These are phyloP conservation scores for Suillus fuscotomentosus DNA, from an alignment of 768 basidiomycete genomes.

Conservation along the genomic window DNA sequence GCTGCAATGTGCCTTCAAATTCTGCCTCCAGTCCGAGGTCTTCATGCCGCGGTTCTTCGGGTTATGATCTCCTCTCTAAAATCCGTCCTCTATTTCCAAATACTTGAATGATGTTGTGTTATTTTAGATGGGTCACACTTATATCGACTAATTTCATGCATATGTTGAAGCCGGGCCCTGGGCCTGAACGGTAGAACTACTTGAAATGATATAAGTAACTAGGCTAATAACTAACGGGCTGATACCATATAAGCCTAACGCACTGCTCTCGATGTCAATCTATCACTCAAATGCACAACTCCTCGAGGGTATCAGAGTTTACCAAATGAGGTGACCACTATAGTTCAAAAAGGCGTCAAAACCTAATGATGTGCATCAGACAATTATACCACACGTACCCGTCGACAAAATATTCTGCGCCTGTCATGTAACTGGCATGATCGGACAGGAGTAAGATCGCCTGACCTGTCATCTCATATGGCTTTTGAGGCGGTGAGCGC, in stretches of 20 bases:
- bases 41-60: neutral
- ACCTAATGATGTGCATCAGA: neutral
- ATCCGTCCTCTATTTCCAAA: neutral
- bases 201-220: too few species aligned
- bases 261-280: too few species aligned
- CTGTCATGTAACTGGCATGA: slow-evolving; percentile 56
- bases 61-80: neutral
- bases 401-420: slow-evolving; percentile 55
- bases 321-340: slow-evolving; percentile 31
- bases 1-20: too few species aligned
- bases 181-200: too few species aligned
- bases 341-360: neutral
- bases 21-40: neutral
- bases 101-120: too few species aligned
- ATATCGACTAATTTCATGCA: too few species aligned
- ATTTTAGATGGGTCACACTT: too few species aligned
- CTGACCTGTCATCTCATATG: slow-evolving; percentile 57
- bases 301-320: slow-evolving; percentile 5
- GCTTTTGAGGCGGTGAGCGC: slow-evolving; percentile 29
- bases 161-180: too few species aligned
- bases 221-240: too few species aligned
- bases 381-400: slow-evolving; percentile 39
- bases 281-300: neutral
- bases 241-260: too few species aligned
- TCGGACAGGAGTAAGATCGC: slow-evolving; percentile 53